Conservation (phyloP, 768 basidiomycete species). For the Leccinellum rugosiceps region DNA sequence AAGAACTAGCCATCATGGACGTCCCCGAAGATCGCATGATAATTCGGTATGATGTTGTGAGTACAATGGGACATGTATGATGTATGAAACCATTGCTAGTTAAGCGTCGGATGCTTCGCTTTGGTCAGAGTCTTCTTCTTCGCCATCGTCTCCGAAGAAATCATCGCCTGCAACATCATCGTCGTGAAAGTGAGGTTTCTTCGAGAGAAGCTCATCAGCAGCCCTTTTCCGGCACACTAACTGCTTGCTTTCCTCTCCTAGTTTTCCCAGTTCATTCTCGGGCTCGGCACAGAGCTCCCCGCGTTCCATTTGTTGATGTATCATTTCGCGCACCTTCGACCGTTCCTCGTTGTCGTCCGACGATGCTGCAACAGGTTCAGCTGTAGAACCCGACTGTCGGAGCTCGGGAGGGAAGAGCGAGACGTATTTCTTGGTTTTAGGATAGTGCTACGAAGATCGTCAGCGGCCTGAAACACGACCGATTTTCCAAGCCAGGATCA, state of each 20-base stretch:
- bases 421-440: constrained; percentile 83
- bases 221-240: not conserved
- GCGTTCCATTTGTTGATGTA: constrained; percentile 55
- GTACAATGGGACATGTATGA: constrained; percentile 53
- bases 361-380: constrained; percentile 5
- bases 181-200: not conserved
- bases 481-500: not conserved
- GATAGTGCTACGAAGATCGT: constrained; percentile 61
- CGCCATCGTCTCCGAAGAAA: constrained; percentile 30
- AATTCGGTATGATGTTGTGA: constrained; percentile 60
- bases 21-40: not conserved
- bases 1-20: not conserved
- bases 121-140: constrained; percentile 18
- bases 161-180: constrained; percentile 22
- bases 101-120: constrained; percentile 16
- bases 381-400: constrained; percentile 17
- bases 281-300: constrained; percentile 61
- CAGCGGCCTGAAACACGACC: not conserved
- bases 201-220: constrained; percentile 1
- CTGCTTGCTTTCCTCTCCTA: constrained; percentile 6
- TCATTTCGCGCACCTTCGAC: constrained; percentile 56
- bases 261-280: constrained; percentile 40
- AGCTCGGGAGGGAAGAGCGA: constrained; percentile 80
- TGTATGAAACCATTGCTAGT: not conserved
- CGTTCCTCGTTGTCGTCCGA: constrained; percentile 44